These are phyloP conservation scores for Lipomyces japonicus DNA, from an alignment of 805 yeast genomes.

Conservation along the genomic window DNA sequence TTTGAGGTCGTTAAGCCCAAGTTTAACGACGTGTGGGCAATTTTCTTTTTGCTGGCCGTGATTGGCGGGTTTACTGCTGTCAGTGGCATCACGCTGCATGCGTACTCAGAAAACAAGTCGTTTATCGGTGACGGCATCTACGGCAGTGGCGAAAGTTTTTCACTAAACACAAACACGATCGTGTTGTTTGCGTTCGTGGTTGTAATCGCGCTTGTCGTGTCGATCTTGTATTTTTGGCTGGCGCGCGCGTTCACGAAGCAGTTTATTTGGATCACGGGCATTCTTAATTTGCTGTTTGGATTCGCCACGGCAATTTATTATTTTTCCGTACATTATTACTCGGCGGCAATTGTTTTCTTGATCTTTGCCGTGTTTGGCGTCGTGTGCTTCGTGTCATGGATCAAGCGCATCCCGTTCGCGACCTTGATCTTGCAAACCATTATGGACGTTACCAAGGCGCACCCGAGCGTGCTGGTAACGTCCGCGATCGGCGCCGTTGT, in stretches of 20 bases:
- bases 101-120: conserved; percentile 54
- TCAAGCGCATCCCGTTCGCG: conserved; percentile 68
- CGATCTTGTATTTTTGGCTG: conserved; percentile 52
- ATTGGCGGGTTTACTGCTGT: conserved; percentile 64
- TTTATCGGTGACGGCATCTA: conserved; percentile 65
- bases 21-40: conserved; percentile 64
- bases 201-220: conserved; percentile 55
- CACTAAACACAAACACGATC: conserved; percentile 71
- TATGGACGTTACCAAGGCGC: conserved; percentile 70
- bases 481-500: conserved; percentile 58
- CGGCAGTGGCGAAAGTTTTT: conserved; percentile 48
- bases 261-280: conserved; percentile 66
- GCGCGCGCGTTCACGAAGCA: conserved; percentile 64
- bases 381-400: conserved; percentile 67
- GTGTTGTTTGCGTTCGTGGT: conserved; percentile 64
- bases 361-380: conserved; percentile 63
- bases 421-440: conserved; percentile 64
- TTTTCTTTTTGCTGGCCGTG: conserved; percentile 51
- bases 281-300: conserved; percentile 63
- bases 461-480: conserved; percentile 65
- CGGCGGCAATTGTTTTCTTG: conserved; percentile 74
- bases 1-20: conserved; percentile 63
- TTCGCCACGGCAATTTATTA: conserved; percentile 75
- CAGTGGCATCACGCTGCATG: conserved; percentile 63
- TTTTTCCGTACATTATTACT: conserved; percentile 62